Percentiles rank a stretch among this genome's conserved stretches.
These are phyloP conservation scores for Zizania palustris DNA, from an alignment of 202 grass and related monocot genomes.

Conservation along the genomic window DNA sequence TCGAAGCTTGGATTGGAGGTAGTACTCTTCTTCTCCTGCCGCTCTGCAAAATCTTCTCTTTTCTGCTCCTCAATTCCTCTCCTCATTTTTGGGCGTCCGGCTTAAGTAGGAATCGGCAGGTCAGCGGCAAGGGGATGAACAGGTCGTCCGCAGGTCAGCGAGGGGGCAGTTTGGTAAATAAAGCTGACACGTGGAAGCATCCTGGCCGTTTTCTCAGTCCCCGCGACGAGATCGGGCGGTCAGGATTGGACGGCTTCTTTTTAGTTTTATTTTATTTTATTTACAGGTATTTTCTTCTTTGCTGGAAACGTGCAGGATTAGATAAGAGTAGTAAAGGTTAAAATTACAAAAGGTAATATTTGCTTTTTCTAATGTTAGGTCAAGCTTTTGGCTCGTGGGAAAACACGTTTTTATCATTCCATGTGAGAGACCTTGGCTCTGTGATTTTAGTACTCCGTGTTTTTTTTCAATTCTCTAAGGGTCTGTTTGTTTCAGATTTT, in stretches of 20 bases:
- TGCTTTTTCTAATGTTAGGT: conserved; percentile 24
- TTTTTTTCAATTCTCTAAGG: too few species aligned
- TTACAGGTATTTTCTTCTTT: background rate
- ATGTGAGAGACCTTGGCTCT: background rate
- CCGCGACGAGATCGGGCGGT: conserved; percentile 9
- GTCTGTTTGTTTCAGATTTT: too few species aligned
- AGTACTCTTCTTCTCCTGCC: background rate
- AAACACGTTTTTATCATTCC: conserved; percentile 12
- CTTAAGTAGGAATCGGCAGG: conserved; percentile 33
- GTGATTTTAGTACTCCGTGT: too few species aligned
- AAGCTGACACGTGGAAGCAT: background rate
- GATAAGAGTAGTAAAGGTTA: background rate
- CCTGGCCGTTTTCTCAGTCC: background rate
- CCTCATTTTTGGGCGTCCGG: conserved; percentile 7
- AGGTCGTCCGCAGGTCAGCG: background rate
- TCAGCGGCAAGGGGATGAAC: conserved; percentile 23
- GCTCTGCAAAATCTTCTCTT: background rate
- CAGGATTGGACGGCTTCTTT: background rate
- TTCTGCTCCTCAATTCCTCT: background rate
- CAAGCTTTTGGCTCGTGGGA: background rate
- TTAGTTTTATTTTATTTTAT: background rate
- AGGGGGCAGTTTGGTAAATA: conserved; percentile 36
- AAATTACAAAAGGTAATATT: conserved; percentile 1
- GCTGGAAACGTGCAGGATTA: conserved; percentile 10
- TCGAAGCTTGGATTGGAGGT: conserved; percentile 2